These are phyloP conservation scores for Tympanopsis confertula DNA, from an alignment of 2,329 filamentous ascomycete genomes.

Conservation along the genomic window DNA sequence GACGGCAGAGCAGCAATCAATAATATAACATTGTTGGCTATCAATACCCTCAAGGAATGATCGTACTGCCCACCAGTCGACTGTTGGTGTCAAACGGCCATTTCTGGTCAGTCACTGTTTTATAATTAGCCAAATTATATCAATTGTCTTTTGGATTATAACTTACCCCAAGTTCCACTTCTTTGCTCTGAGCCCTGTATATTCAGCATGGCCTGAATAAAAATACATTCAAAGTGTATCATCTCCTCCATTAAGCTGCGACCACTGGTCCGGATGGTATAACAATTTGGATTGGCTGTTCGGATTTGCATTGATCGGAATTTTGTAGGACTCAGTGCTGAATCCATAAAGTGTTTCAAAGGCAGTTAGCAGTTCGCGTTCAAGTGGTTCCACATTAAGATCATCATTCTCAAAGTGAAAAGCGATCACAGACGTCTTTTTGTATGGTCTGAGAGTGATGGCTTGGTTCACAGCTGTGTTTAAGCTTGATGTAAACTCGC, in stretches of 20 bases:
- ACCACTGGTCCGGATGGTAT: not conserved
- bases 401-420: slow-evolving; percentile 6
- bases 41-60: too few relatives aligned
- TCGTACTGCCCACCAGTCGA: too few relatives aligned
- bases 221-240: slow-evolving; percentile 4
- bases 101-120: too few relatives aligned
- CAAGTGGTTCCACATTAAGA: slow-evolving; percentile 2
- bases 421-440: slow-evolving; percentile 4
- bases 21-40: too few relatives aligned
- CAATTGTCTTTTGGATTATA: too few relatives aligned
- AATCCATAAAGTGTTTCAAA: slow-evolving; percentile 4
- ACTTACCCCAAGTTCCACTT: slow-evolving; percentile 1
- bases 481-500: too few relatives aligned
- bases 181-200: not conserved
- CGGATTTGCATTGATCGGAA: not conserved
- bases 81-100: too few relatives aligned
- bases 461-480: too few relatives aligned
- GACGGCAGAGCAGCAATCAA: too few relatives aligned
- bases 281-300: not conserved
- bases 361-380: slow-evolving; percentile 3
- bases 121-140: too few relatives aligned
- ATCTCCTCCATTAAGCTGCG: not conserved
- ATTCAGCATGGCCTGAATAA: slow-evolving; percentile 5
- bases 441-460: slow-evolving; percentile 2
- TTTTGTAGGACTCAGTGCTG: slow-evolving; percentile 1